These are phyloP conservation scores for Chaetothyriales sp. DNA, from an alignment of 2,329 filamentous ascomycete genomes.

Conservation along the genomic window DNA sequence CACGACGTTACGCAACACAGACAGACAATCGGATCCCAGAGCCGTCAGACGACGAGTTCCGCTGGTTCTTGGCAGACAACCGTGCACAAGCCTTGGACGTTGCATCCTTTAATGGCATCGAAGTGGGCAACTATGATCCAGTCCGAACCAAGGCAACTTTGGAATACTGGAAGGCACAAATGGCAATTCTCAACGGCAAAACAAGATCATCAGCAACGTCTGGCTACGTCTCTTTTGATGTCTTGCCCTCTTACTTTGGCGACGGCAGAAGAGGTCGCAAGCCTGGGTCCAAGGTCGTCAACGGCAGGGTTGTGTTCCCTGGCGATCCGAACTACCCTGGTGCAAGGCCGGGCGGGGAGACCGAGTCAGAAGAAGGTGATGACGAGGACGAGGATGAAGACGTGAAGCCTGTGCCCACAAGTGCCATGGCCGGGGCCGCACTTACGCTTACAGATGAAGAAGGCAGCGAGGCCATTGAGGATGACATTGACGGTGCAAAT, in stretches of 20 bases:
- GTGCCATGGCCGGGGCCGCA: constrained; percentile 13
- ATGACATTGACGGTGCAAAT: constrained; percentile 1
- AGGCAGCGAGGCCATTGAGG: constrained; percentile 7
- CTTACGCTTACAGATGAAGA: constrained; percentile 16
- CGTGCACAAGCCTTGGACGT: constrained; percentile 44
- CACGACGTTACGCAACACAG: constrained; percentile 32
- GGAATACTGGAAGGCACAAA: constrained; percentile 29
- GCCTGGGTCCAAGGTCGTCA: constrained; percentile 13
- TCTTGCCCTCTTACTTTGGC: neutral
- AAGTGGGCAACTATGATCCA: constrained; percentile 35
- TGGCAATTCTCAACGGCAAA: constrained; percentile 32
- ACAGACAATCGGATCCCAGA: constrained; percentile 37
- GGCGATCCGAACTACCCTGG: constrained; percentile 8
- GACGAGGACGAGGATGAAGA: neutral
- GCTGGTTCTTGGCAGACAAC: constrained; percentile 46
- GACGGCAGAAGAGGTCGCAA: constrained; percentile 9
- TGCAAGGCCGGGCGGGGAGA: neutral
- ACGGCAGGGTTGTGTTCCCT: constrained; percentile 13
- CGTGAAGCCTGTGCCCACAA: constrained; percentile 11
- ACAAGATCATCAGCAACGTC: constrained; percentile 2
- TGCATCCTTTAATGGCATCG: constrained; percentile 40
- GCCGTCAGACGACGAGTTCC: constrained; percentile 15
- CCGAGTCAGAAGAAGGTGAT: constrained; percentile 2
- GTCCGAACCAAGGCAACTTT: constrained; percentile 31
- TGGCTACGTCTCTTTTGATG: constrained; percentile 2